Conservation (phyloP, 2,329 filamentous ascomycete species). For the Blastomyces silverae region DNA sequence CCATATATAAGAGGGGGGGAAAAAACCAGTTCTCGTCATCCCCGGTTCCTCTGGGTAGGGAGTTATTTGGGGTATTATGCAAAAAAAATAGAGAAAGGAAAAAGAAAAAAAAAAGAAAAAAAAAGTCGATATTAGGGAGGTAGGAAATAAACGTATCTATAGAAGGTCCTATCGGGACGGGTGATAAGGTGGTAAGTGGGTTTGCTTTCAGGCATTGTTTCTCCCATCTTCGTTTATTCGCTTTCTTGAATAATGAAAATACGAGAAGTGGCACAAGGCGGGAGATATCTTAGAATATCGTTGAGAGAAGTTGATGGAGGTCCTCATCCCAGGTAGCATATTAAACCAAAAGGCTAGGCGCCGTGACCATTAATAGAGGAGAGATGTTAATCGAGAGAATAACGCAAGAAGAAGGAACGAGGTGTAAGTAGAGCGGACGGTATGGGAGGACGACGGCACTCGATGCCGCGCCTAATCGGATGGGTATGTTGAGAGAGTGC, state of each 20-base stretch:
- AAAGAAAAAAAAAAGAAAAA: no score
- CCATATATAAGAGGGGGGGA: background rate
- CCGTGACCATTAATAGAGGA: background rate
- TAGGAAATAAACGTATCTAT: background rate
- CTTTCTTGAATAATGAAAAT: background rate
- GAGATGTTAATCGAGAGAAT: background rate
- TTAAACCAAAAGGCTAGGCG: background rate
- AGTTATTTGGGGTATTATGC: background rate
- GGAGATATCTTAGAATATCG: background rate
- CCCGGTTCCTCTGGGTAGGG: background rate
- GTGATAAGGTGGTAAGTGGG: no score
- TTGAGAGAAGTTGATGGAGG: background rate
- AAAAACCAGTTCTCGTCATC: background rate
- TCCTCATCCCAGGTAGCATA: background rate
- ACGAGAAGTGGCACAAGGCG: background rate
- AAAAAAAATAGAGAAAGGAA: no score
- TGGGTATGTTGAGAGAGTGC: background rate
- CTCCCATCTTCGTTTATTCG: background rate
- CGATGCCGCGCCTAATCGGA: background rate
- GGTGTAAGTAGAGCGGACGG: background rate
- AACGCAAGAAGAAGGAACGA: background rate
- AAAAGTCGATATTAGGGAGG: background rate
- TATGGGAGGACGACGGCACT: background rate
- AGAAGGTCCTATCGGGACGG: background rate
- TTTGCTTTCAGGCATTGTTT: no score